phyloP scores from a whole-genome alignment of 1,139 yeast species.

The Geotrichum citri-aurantii region DNA sequence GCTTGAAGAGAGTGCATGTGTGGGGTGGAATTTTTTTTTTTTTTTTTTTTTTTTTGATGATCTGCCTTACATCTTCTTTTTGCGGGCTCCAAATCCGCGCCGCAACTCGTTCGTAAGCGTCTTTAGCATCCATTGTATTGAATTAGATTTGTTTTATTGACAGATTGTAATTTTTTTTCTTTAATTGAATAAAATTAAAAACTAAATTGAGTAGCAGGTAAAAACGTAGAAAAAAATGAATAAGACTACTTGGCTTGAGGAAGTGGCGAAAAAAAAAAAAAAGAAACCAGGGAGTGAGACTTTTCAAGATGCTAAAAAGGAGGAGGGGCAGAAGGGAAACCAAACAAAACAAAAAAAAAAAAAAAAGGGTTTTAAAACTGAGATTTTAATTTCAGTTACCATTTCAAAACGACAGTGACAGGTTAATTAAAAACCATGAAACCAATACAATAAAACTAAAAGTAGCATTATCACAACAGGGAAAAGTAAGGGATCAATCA shows the following conservation, averaged over 20 bases:
- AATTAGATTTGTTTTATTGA: neutral
- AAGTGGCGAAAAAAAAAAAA: neutral
- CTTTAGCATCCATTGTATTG: slow-evolving; percentile 3
- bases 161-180: neutral
- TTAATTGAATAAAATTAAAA: neutral
- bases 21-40: too few species aligned
- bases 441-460: too few species aligned
- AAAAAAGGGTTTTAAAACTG: neutral
- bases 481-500: too few species aligned
- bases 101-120: neutral
- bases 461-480: too few species aligned
- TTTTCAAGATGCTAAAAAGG: too few species aligned
- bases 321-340: neutral
- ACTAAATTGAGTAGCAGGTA: neutral
- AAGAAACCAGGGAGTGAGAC: neutral
- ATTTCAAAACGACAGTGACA: too few species aligned
- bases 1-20: too few species aligned
- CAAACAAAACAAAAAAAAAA: neutral
- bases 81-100: neutral
- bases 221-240: neutral
- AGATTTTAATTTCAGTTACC: neutral
- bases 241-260: neutral
- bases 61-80: slow-evolving; percentile 6
- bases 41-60: too few species aligned
- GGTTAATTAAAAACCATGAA: too few species aligned